Percentiles rank a stretch among this genome's conserved stretches.
Evolutionary conservation across 2,329 filamentous ascomycete genomes (phyloP).

Genomic region (Verticillium longisporum): DNA sequence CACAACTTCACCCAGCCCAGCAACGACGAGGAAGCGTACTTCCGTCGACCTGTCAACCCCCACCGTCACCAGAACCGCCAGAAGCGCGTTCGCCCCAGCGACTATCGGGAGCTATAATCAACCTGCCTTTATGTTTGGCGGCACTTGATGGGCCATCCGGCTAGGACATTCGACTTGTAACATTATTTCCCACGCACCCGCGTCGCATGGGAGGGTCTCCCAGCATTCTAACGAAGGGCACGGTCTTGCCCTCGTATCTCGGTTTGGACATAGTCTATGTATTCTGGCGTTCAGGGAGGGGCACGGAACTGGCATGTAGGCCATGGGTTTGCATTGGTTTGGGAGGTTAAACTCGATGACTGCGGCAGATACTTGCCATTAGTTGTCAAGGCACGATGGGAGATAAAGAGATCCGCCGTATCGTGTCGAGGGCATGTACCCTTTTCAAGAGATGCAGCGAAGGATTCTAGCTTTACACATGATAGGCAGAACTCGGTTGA

Average conservation of each 20-base stretch:
- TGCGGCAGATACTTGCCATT: background rate
- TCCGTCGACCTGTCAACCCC: slow-evolving; percentile 91
- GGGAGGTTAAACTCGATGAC: background rate
- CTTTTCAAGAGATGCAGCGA: slow-evolving; percentile 4
- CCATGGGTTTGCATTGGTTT: background rate
- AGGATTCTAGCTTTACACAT: slow-evolving; percentile 6
- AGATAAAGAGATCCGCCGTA: background rate
- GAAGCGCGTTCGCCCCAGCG: slow-evolving; percentile 74
- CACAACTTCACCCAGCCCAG: slow-evolving; percentile 43
- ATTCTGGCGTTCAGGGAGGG: background rate
- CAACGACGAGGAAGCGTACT: slow-evolving; percentile 84
- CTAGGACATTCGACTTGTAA: background rate
- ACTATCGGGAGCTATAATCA: slow-evolving; percentile 73
- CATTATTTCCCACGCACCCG: background rate
- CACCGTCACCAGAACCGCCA: slow-evolving; percentile 81
- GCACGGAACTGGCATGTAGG: background rate
- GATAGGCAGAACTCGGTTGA: background rate
- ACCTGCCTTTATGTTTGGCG: background rate
- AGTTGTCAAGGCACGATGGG: background rate
- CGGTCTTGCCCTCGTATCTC: background rate
- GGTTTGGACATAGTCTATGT: background rate
- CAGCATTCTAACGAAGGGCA: background rate
- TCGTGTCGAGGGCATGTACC: background rate
- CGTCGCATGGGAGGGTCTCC: background rate
- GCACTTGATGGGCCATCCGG: background rate